Evolutionary conservation across 805 yeast species (phyloP).

Genomic region (Wickerhamiella nectarea): DNA sequence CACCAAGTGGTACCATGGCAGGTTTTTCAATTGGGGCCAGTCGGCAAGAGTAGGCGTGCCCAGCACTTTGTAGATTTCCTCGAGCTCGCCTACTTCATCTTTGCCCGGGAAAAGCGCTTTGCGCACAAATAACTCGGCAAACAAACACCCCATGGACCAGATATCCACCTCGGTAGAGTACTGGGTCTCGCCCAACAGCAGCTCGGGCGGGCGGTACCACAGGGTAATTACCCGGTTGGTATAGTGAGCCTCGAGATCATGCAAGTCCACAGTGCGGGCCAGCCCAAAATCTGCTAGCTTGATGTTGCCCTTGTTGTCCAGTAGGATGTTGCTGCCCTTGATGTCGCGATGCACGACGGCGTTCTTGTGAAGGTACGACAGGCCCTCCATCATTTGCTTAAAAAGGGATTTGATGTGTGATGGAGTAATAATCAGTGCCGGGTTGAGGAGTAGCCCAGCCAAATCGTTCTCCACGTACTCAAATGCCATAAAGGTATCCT

Average conservation of each 20-base stretch:
- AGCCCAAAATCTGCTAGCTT: conserved; percentile 94
- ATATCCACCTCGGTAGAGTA: conserved; percentile 86
- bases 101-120: conserved; percentile 73
- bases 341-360: conserved; percentile 73
- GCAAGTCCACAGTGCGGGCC: conserved; percentile 37
- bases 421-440: conserved; percentile 45
- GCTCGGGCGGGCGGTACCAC: conserved; percentile 97
- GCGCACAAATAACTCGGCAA: conserved; percentile 66
- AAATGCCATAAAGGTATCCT: conserved; percentile 73
- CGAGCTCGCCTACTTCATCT: conserved; percentile 76
- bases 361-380: conserved; percentile 59
- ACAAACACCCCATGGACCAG: conserved; percentile 93
- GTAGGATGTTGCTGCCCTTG: conserved; percentile 81
- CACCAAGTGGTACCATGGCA: conserved; percentile 90
- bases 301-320: conserved; percentile 58
- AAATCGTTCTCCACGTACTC: conserved; percentile 91
- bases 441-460: conserved; percentile 73
- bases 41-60: conserved; percentile 64
- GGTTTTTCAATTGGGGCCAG: conserved; percentile 66
- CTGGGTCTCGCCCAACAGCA: conserved; percentile 76
- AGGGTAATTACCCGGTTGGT: conserved; percentile 91
- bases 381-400: conserved; percentile 61
- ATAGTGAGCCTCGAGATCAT: conserved; percentile 48
- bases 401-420: conserved; percentile 70
- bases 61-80: conserved; percentile 64